Percentiles rank a stretch among this genome's conserved stretches.
Conservation (phyloP, 2,329 filamentous ascomycete species). For the Penicillium hordei region DNA sequence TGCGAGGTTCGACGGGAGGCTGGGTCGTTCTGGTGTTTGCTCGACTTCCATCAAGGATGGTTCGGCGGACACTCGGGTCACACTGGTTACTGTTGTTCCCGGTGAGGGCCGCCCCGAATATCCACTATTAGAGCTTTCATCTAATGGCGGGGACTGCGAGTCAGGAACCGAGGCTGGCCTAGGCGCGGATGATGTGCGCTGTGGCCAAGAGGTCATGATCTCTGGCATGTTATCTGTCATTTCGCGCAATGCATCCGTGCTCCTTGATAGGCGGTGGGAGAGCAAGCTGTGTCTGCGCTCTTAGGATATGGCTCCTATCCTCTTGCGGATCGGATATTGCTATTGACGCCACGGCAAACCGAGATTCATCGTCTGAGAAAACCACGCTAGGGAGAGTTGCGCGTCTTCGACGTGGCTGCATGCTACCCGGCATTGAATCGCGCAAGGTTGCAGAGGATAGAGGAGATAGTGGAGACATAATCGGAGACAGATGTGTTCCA, state of each 20-base stretch:
- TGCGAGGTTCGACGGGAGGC: constrained; percentile 38
- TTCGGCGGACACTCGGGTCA: constrained; percentile 22
- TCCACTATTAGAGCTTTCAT: constrained; percentile 30
- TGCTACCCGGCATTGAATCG: constrained; percentile 22
- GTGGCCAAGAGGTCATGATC: constrained; percentile 44
- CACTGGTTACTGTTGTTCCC: constrained; percentile 31
- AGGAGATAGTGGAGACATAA: constrained; percentile 12
- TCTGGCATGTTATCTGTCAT: constrained; percentile 38
- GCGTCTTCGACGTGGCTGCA: constrained; percentile 35
- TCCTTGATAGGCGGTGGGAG: constrained; percentile 45
- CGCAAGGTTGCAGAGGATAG: constrained; percentile 19
- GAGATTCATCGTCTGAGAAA: constrained; percentile 43
- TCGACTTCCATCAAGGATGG: constrained; percentile 24
- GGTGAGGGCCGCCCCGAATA: constrained; percentile 30
- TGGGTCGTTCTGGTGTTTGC: constrained; percentile 20
- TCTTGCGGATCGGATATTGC: constrained; percentile 27
- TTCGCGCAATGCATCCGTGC: constrained; percentile 43
- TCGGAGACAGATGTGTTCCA: constrained; percentile 17
- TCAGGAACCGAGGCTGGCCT: constrained; percentile 42
- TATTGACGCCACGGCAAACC: constrained; percentile 28
- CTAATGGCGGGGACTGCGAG: constrained; percentile 30
- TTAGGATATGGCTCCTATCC: constrained; percentile 13
- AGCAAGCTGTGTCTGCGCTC: constrained; percentile 25
- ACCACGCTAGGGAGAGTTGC: constrained; percentile 48
- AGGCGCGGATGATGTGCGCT: constrained; percentile 44